Percentiles rank a stretch among this genome's conserved stretches.
These are phyloP conservation scores for Austroboletus festivus DNA, from an alignment of 768 basidiomycete genomes.

Conservation along the genomic window DNA sequence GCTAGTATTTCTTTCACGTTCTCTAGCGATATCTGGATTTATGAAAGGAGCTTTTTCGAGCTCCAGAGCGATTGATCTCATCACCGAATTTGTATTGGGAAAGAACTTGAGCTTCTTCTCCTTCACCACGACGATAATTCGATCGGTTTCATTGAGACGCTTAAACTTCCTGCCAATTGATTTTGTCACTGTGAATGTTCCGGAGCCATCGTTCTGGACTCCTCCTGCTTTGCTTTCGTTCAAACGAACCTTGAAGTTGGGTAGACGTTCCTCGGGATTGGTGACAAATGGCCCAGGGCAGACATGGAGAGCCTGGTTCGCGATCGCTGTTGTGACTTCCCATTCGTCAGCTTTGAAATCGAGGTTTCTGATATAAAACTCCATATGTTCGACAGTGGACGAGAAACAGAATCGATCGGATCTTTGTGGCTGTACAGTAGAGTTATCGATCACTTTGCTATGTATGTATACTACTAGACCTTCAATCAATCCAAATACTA, in stretches of 20 bases:
- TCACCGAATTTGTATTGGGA: constrained; percentile 3
- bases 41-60: constrained; percentile 56
- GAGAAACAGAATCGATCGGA: too few species aligned
- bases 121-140: constrained; percentile 39
- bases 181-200: constrained; percentile 31
- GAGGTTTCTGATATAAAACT: constrained; percentile 35
- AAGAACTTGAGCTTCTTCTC: constrained; percentile 39
- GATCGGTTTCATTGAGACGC: constrained; percentile 36
- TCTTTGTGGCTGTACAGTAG: too few species aligned
- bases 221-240: constrained; percentile 47
- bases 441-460: too few species aligned
- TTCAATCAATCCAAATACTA: too few species aligned
- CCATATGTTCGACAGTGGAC: too few species aligned
- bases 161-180: constrained; percentile 46
- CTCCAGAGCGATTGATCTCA: constrained; percentile 20
- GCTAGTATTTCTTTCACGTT: constrained; percentile 42
- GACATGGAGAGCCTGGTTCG: constrained; percentile 48
- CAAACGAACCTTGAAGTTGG: constrained; percentile 65
- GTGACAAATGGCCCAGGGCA: constrained; percentile 29
- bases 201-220: constrained; percentile 55
- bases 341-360: constrained; percentile 44
- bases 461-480: too few species aligned
- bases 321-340: constrained; percentile 56
- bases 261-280: constrained; percentile 19
- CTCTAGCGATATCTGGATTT: constrained; percentile 51